Evolutionary conservation across 176 grass and related monocot species (phyloP).

Genomic region (Eleusine indica): DNA sequence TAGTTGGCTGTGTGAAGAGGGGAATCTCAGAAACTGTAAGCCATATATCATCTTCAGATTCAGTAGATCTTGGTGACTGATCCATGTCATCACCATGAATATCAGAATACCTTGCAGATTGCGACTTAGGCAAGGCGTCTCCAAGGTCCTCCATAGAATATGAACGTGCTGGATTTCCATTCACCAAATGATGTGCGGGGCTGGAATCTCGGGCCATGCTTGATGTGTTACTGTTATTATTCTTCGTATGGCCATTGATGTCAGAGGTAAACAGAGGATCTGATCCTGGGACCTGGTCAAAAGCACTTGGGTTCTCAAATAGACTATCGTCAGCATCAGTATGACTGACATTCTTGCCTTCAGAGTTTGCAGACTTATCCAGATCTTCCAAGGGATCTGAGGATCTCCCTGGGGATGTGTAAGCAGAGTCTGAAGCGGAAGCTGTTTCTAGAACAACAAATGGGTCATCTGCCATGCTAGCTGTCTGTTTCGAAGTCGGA

Average conservation of each 20-base stretch:
- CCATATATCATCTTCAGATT: slow-evolving; percentile 84
- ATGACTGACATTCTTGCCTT: slow-evolving; percentile 44
- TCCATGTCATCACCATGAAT: slow-evolving; percentile 47
- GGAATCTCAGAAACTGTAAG: slow-evolving; percentile 97
- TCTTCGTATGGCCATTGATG: slow-evolving; percentile 51
- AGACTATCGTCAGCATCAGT: slow-evolving; percentile 46
- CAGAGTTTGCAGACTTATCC: slow-evolving; percentile 38
- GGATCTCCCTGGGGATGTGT: slow-evolving; percentile 57
- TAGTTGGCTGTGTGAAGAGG: slow-evolving; percentile 83
- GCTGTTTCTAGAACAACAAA: slow-evolving; percentile 73
- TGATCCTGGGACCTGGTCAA: slow-evolving; percentile 55
- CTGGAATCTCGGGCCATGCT: slow-evolving; percentile 49
- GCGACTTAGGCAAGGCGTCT: slow-evolving; percentile 48
- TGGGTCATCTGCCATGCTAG: slow-evolving; percentile 57
- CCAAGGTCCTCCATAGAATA: slow-evolving; percentile 60
- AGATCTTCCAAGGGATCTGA: slow-evolving; percentile 65
- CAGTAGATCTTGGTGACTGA: slow-evolving; percentile 65
- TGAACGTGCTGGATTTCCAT: slow-evolving; percentile 45
- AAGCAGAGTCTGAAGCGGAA: slow-evolving; percentile 52
- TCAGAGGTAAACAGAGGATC: slow-evolving; percentile 57
- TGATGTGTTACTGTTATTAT: slow-evolving; percentile 38
- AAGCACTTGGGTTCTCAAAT: slow-evolving; percentile 54
- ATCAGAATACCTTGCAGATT: slow-evolving; percentile 59
- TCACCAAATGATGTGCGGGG: slow-evolving; percentile 46
- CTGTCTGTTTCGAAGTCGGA: slow-evolving; percentile 44